These are phyloP conservation scores for Aspergillus mulundensis DNA, from an alignment of 495 filamentous ascomycete genomes.

Conservation along the genomic window DNA sequence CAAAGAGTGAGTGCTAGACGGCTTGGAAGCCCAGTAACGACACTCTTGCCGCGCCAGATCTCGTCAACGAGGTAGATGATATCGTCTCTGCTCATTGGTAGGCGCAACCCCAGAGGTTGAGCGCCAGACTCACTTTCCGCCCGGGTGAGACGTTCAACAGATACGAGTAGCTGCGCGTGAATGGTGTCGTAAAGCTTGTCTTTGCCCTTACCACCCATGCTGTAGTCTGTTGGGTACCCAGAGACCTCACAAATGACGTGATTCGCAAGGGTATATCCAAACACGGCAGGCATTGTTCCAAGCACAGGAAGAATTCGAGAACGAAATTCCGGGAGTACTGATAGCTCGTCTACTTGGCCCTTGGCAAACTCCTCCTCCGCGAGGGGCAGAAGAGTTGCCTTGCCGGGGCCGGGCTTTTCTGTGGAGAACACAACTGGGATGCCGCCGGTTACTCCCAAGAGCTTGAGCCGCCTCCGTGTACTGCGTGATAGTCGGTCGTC, in stretches of 20 bases:
- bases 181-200: slow-evolving; percentile 90
- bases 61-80: slow-evolving; percentile 86
- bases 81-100: slow-evolving; percentile 74
- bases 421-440: slow-evolving; percentile 92
- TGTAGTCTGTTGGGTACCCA: slow-evolving; percentile 82
- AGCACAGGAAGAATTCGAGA: slow-evolving; percentile 91
- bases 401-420: slow-evolving; percentile 86
- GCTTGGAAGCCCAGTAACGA: slow-evolving; percentile 72
- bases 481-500: slow-evolving; percentile 87
- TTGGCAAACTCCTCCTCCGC: slow-evolving; percentile 84
- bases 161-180: slow-evolving; percentile 63
- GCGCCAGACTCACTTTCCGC: slow-evolving; percentile 42
- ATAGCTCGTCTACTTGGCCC: slow-evolving; percentile 81
- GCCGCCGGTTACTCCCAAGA: slow-evolving; percentile 74
- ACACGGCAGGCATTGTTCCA: slow-evolving; percentile 95
- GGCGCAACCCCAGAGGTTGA: slow-evolving; percentile 65
- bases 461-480: slow-evolving; percentile 73
- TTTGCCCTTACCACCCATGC: slow-evolving; percentile 65
- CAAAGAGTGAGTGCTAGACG: slow-evolving; percentile 75
- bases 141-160: slow-evolving; percentile 68
- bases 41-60: slow-evolving; percentile 79
- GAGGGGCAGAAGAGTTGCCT: slow-evolving; percentile 82
- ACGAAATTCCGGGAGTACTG: slow-evolving; percentile 86
- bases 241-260: slow-evolving; percentile 84
- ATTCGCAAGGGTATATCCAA: slow-evolving; percentile 87